Evolutionary conservation across 345 rosid species (phyloP), one percentile per base, ranked within the genome.

Genomic region (Linum trigynum): DNA sequence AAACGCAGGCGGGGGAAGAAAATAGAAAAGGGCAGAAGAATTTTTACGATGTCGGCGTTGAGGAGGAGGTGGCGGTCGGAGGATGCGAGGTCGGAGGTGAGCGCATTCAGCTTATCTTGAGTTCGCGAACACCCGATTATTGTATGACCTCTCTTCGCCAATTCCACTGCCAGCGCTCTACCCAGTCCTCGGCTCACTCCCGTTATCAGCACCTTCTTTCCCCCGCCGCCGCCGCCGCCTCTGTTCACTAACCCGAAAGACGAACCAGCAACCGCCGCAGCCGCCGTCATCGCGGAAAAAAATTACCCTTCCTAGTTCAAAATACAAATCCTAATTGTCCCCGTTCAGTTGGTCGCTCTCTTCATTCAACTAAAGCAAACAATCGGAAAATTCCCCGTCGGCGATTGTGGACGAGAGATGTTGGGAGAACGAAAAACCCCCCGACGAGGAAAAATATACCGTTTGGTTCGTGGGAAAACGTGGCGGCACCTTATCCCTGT

Each of bases 121-220:
- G 90, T 35, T 64, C 97, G 98, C 42, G 97, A 84, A 81, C 98
- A 90, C 61, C 98, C 98, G 68, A 92, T 84, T 5, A 90, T 74
- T 11, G 90, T 70, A 77, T 92, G 98, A 38, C 97, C 98, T 70
- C 87, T 77, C 78, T 85, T 90, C 15, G 94, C 89, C 39, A 92
- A 69, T 84, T 92, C 98, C 0, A 85, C 59, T 35, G 98, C 88
- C 55, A 92, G 83, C 76, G 98, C 96, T 84, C 82, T 79, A 5
- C 98, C 98, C 3, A 92, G 75, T 7, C 98, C 98, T 74, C 77
- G 83, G 81, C 98, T 79, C 62, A 81, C 98, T 71, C 98, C 98
- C 4, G 97, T 90, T 60, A 92, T 88, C 76, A 92, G 70, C 5
- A 88, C 81, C 43, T 65, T 57, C 61, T 81, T 62, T 14, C 57